Evolutionary conservation across 345 rosid genomes (phyloP), one percentile per base, ranked within the genome.

Genomic region (Pistacia vera): DNA sequence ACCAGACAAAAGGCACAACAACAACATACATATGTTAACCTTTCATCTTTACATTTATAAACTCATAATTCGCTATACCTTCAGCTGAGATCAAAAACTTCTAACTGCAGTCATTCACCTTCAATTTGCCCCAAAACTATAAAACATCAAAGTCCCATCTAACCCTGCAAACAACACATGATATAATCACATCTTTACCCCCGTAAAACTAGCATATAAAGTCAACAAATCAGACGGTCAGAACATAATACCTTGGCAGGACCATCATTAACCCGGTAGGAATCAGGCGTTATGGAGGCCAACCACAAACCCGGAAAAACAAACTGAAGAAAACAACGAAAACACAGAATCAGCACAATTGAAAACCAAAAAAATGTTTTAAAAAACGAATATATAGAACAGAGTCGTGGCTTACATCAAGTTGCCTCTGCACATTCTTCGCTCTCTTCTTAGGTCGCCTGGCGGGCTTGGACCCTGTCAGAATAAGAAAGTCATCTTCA

Each of bases 301-400:
- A 94, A 80, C 94, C 96, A 90, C 80, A 87, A 74, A 8, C 98
- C 98, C 3, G 98, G 98, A 60, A 87, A 94, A 28, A 79, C 49
- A 77, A 54, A 81, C 97, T 92, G 86, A 61, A 25, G 58, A 55
- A 48, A 72, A 63, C 11, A 41, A 13, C 64, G 20, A 70, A 30
- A 30, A 70, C 8, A 70, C 4, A 55, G 8, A n/a, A 38, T 62
- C 44, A 62, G 30, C 12, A 33, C 49, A 54, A 22, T 17, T 5
- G 57, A 60, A 72, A 71, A 46, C 58, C 67, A 11, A 61, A 17
- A 49, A 3, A 41, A 59, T 41, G 7, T 13, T 36, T 38, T 38
- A 2, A 41, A 41, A 22, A 51, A 48, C 41, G 5, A 63, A 51
- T 14, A 30, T 46, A 51, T 9, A 36, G 9, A 41, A 35, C 57